Percentiles rank a stretch among this genome's conserved stretches.
Evolutionary conservation across 169 alveolate genomes (phyloP).

Genomic region (Plasmodium blacklocki): DNA sequence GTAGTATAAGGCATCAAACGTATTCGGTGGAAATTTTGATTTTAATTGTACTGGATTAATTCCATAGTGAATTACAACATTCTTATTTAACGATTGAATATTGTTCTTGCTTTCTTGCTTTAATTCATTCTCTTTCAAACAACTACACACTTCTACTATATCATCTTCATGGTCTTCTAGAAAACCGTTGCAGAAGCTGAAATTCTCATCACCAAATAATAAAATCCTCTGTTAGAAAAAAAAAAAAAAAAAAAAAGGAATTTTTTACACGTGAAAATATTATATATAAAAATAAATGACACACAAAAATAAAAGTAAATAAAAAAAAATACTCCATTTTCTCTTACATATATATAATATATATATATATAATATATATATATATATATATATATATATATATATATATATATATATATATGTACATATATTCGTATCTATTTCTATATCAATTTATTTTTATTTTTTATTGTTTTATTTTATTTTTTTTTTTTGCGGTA

Average conservation of each 20-base stretch:
- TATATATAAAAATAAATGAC: too few species aligned
- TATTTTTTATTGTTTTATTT: too few species aligned
- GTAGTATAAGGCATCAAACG: slow-evolving; percentile 77
- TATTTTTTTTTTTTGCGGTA: too few species aligned
- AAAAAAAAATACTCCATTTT: too few species aligned
- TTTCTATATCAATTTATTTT: too few species aligned
- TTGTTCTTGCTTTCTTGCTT: slow-evolving; percentile 70
- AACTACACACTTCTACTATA: slow-evolving; percentile 71
- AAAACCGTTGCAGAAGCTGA: slow-evolving; percentile 72
- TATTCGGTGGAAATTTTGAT: slow-evolving; percentile 64
- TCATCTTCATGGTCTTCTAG: slow-evolving; percentile 68
- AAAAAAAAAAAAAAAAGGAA: background rate
- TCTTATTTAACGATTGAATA: slow-evolving; percentile 37
- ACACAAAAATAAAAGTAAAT: too few species aligned
- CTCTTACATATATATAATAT: too few species aligned
- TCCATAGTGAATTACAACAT: slow-evolving; percentile 77
- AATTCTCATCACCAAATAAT: slow-evolving; percentile 71
- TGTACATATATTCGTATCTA: too few species aligned
- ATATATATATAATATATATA: too few species aligned
- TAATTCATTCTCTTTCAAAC: slow-evolving; percentile 76
- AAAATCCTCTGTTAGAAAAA: slow-evolving; percentile 34
- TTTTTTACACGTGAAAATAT: background rate
- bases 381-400: too few species aligned
- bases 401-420: too few species aligned
- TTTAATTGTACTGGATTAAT: slow-evolving; percentile 80